Evolutionary conservation across 768 basidiomycete species (phyloP).

Genomic region (Mycena rosella): DNA sequence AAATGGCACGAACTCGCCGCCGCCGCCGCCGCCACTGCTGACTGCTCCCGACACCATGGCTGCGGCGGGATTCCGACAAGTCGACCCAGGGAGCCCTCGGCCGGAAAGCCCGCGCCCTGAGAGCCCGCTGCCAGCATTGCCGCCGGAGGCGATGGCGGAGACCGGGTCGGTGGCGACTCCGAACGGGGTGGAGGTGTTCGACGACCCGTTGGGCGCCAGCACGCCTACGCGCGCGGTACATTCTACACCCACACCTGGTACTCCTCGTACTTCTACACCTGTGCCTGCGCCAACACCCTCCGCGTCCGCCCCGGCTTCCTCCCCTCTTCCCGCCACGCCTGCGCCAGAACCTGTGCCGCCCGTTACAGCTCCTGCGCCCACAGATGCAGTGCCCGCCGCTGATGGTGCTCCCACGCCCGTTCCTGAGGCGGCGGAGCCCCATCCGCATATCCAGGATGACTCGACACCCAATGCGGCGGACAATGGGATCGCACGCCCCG

Average conservation of each 20-base stretch:
- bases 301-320: background rate
- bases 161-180: conserved; percentile 15
- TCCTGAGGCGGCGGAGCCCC: conserved; percentile 4
- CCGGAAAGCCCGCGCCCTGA: conserved; percentile 27
- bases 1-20: conserved; percentile 29
- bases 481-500: conserved; percentile 34
- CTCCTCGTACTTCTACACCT: conserved; percentile 25
- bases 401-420: background rate
- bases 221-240: conserved; percentile 23
- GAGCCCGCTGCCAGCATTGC: conserved; percentile 38
- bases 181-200: conserved; percentile 19
- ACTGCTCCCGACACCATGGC: conserved; percentile 10
- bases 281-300: background rate
- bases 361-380: background rate
- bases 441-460: conserved; percentile 20
- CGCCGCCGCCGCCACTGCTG: conserved; percentile 29
- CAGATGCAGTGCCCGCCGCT: conserved; percentile 3
- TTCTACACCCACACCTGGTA: conserved; percentile 13
- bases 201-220: conserved; percentile 34
- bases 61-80: conserved; percentile 4
- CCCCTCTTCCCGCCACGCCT: conserved; percentile 1
- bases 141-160: conserved; percentile 27
- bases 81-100: conserved; percentile 6
- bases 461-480: conserved; percentile 28
- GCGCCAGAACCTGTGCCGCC: background rate